Evolutionary conservation across 176 grass and related monocot genomes (phyloP).

Genomic region (Puccinellia tenuiflora): DNA sequence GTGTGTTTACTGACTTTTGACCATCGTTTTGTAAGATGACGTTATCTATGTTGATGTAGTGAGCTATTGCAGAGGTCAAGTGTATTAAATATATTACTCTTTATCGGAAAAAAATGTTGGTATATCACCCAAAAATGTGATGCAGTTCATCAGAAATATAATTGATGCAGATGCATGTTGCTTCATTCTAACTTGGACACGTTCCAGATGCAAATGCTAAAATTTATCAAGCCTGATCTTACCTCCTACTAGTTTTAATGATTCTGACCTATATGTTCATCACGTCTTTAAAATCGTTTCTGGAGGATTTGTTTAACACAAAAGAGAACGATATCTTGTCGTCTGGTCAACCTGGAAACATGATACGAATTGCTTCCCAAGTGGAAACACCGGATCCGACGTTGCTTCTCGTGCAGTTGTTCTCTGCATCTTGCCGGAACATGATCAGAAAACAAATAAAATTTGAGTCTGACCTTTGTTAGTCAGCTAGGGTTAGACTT

Average conservation of each 20-base stretch:
- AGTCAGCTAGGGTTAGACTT: slow-evolving; percentile 4
- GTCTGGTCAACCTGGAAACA: neutral
- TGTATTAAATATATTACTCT: too few species aligned
- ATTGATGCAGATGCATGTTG: too few species aligned
- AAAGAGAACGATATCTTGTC: neutral
- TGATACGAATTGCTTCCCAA: neutral
- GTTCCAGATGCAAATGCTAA: neutral
- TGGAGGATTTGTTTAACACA: neutral
- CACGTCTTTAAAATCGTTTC: neutral
- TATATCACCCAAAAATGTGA: neutral
- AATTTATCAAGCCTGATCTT: neutral
- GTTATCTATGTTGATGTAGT: neutral
- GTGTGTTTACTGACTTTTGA: neutral
- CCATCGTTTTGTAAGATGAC: neutral
- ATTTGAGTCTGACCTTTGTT: neutral
- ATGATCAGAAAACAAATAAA: neutral
- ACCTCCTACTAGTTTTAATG: neutral
- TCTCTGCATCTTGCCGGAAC: slow-evolving; percentile 8
- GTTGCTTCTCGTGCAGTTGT: neutral
- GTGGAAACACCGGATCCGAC: slow-evolving; percentile 9
- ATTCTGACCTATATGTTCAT: neutral
- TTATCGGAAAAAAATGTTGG: too few species aligned
- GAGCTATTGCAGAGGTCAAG: too few species aligned
- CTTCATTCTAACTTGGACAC: neutral
- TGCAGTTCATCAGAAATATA: neutral